A percentile compares a stretch with the other conserved stretches of the same genome.
Conservation (phyloP, 441 rosid species). For the Populus hybrid region DNA sequence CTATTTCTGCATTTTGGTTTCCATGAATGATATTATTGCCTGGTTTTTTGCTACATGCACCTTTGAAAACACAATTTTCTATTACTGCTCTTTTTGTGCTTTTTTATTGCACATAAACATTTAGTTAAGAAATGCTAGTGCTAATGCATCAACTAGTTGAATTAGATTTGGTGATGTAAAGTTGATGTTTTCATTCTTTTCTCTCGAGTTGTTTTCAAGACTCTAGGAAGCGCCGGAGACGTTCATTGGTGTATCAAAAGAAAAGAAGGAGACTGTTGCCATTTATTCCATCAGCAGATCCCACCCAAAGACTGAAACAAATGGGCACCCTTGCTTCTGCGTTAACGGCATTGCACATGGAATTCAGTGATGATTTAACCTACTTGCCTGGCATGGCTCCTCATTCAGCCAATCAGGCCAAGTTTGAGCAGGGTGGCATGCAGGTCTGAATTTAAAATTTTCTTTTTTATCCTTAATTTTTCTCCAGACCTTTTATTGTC, state of each 20-base stretch:
- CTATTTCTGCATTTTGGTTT: background rate
- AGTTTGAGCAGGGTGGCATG: constrained; percentile 74
- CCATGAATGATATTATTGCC: background rate
- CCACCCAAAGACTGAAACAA: constrained; percentile 47
- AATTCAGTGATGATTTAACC: constrained; percentile 58
- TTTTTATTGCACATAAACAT: too few relatives aligned
- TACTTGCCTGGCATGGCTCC: constrained; percentile 65
- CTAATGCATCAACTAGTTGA: background rate
- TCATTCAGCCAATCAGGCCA: constrained; percentile 65
- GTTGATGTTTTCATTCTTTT: constrained; percentile 6
- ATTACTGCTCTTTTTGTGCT: background rate
- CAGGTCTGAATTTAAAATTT: constrained; percentile 45
- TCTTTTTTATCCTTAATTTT: background rate
- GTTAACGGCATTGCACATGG: constrained; percentile 59
- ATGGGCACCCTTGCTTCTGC: constrained; percentile 80
- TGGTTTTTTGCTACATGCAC: background rate
- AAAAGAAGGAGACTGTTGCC: constrained; percentile 63
- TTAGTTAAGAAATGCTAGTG: background rate
- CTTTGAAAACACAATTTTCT: background rate
- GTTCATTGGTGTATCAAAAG: constrained; percentile 68
- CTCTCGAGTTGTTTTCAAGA: constrained; percentile 27
- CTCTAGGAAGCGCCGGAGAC: constrained; percentile 53
- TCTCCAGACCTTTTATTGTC: background rate
- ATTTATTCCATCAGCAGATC: constrained; percentile 63
- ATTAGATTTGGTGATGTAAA: constrained; percentile 5